Evolutionary conservation across 768 basidiomycete genomes (phyloP), one percentile per base, ranked within the genome.

Genomic region (Coprinopsis strossmayeri): DNA sequence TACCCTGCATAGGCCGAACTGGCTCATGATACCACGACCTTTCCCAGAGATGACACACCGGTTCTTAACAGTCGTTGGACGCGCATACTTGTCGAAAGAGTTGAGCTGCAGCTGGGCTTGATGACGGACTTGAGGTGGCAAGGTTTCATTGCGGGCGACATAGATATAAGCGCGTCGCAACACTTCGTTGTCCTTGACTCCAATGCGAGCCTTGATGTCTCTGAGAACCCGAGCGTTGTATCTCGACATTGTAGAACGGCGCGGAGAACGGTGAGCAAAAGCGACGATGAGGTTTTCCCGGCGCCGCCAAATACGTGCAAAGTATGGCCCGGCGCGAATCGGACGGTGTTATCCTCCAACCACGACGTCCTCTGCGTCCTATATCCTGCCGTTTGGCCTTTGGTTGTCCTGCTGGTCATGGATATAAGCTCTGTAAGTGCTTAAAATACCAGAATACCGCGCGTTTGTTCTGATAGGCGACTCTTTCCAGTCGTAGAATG

Each of bases 31-130:
- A 46, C 93, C 95, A 52, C 91, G 77, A 5, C 91, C 92, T 50
- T 82, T 74, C 0, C 95, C 95, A 7, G 89, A 82, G 64, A 86
- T 89, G 17, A 74, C 68, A 57, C 95, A 98, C 23, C 94, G 74
- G 62, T 93, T 92, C 71, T 91, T 93, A 26, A 96, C 87, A 1
- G 82, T 83, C 12, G 83, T 82, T n/a, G 90, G 87, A 32, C 89
- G 81, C 0, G 89, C 85, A 62, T 91, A 84, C 21, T 79, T 77
- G 42, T 79, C 83, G 57, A 96, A 90, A 3, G 84, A 81, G 66
- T 95, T 95, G 43, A 96, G 73, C 60, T 96, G 92, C 52, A 98
- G 69, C 64, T 96, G 93, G 13, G 95, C 95, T 56, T 93, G 89
- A 64, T 93, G 89, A 48, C 95, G 87, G 40, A 97, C 78, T 61